Conservation (phyloP, 2,329 filamentous ascomycete genomes). For the Aspergillus latus region DNA sequence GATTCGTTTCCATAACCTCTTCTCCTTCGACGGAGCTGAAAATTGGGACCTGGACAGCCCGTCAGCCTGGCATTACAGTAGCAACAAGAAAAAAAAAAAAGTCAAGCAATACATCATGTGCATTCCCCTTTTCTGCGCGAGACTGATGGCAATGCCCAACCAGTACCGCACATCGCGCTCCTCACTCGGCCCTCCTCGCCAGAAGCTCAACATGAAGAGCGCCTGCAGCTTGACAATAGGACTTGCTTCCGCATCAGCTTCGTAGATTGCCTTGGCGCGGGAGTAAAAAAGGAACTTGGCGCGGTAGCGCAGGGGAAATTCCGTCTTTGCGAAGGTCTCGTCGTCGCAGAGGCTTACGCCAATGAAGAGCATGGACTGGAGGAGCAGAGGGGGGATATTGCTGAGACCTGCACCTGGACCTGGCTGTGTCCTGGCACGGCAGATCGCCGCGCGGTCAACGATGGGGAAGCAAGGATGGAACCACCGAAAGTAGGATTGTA, state of each 20-base stretch:
- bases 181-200: slow-evolving; percentile 52
- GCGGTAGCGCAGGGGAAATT: slow-evolving; percentile 50
- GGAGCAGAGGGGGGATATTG: slow-evolving; percentile 49
- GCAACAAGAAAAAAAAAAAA: not conserved
- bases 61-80: not conserved
- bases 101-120: slow-evolving; percentile 32
- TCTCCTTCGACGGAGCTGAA: slow-evolving; percentile 30
- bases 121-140: slow-evolving; percentile 51
- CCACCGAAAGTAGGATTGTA: slow-evolving; percentile 57
- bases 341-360: slow-evolving; percentile 56
- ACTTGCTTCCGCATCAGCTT: slow-evolving; percentile 55
- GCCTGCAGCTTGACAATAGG: slow-evolving; percentile 53
- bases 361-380: slow-evolving; percentile 57
- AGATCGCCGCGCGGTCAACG: slow-evolving; percentile 49
- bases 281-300: slow-evolving; percentile 55
- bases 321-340: slow-evolving; percentile 45
- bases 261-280: slow-evolving; percentile 53
- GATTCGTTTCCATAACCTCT: slow-evolving; percentile 48
- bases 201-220: slow-evolving; percentile 57
- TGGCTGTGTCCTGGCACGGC: slow-evolving; percentile 38
- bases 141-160: slow-evolving; percentile 52
- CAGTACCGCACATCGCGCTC: slow-evolving; percentile 53
- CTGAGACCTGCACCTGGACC: slow-evolving; percentile 26
- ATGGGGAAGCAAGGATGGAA: slow-evolving; percentile 60
- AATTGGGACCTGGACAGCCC: slow-evolving; percentile 30